Evolutionary conservation across 2,329 filamentous ascomycete species (phyloP), one percentile per base, ranked within the genome.

Genomic region (Nemania sp.): DNA sequence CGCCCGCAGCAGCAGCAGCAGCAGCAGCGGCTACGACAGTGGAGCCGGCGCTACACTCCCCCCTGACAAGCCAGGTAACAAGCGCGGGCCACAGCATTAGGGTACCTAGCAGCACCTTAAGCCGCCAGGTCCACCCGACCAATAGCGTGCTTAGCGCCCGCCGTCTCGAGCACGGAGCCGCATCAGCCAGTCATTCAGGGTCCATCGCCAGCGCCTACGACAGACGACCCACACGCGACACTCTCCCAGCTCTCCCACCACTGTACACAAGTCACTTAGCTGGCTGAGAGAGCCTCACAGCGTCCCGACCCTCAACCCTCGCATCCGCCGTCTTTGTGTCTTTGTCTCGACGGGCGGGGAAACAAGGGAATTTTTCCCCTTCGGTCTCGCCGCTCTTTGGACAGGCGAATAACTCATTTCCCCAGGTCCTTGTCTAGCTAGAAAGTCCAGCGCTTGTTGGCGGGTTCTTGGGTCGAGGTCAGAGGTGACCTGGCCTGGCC

Each of bases 61-160:
- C 49, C 18, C 20, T 47, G 8, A 15, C 29, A 56, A 27, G 27
- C 38, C 38, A n/a, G n/a, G n/a, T 29, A 29, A 52, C 62, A 68
- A 32, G 52, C 65, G 61, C 65, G 47, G n/a, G 52, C 57, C 52
- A 53, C 43, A 64, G 60, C 49, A 45, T n/a, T n/a, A n/a, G n/a
- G n/a, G n/a, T n/a, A n/a, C n/a, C n/a, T n/a, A n/a, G n/a, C n/a
- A n/a, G n/a, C 47, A 56, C 5, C 29, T 35, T 7, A 3, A 10
- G 22, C 26, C 53, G 53, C 47, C 15, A 20, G 47, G 53, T 18
- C 38, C 38, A 26, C 59, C 27, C 10, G 51, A 29, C 62, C 43
- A 61, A 56, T 62, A 61, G 55, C 47, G 20, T 38, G 53, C 22
- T 56, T 70, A 68, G 68, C 68, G 65, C 65, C 61, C 35, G 32